These are phyloP conservation scores for Triticum timopheevii DNA, from an alignment of 176 grass and related monocot species.

Conservation along the genomic window DNA sequence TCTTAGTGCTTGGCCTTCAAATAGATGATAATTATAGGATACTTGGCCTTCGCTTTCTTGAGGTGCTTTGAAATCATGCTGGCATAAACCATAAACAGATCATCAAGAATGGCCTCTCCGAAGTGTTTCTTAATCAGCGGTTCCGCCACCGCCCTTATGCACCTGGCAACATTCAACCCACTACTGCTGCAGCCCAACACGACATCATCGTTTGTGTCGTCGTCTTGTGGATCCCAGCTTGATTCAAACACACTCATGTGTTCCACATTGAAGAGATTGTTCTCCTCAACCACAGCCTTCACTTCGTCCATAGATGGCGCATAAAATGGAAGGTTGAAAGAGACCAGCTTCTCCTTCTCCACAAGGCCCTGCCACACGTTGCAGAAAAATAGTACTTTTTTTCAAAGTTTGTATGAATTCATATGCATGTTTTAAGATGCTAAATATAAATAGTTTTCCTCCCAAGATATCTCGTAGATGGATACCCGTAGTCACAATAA, in stretches of 20 bases:
- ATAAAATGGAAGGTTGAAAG: constrained; percentile 68
- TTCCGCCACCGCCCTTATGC: constrained; percentile 37
- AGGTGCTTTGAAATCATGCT: constrained; percentile 34
- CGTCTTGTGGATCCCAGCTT: constrained; percentile 40
- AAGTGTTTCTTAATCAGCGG: constrained; percentile 22
- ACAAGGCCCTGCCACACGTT: constrained; percentile 38
- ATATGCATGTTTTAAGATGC: no score
- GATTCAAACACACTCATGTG: constrained; percentile 46
- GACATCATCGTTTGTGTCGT: constrained; percentile 22
- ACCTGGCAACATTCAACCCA: constrained; percentile 41
- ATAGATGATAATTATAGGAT: constrained; percentile 28
- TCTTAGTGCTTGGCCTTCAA: not conserved
- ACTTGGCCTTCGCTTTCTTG: constrained; percentile 40
- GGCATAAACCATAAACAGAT: constrained; percentile 47
- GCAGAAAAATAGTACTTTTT: no score
- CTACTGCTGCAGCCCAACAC: constrained; percentile 35
- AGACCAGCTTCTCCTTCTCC: constrained; percentile 50
- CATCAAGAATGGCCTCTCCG: constrained; percentile 27
- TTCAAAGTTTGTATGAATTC: no score
- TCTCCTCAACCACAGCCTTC: constrained; percentile 17
- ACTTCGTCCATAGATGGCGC: constrained; percentile 60
- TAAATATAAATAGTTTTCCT: no score
- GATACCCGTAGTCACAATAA: no score
- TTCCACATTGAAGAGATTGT: constrained; percentile 45
- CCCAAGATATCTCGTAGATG: no score